These are phyloP conservation scores for Pyrenophora graminea DNA, from an alignment of 2,329 filamentous ascomycete species.

Conservation along the genomic window DNA sequence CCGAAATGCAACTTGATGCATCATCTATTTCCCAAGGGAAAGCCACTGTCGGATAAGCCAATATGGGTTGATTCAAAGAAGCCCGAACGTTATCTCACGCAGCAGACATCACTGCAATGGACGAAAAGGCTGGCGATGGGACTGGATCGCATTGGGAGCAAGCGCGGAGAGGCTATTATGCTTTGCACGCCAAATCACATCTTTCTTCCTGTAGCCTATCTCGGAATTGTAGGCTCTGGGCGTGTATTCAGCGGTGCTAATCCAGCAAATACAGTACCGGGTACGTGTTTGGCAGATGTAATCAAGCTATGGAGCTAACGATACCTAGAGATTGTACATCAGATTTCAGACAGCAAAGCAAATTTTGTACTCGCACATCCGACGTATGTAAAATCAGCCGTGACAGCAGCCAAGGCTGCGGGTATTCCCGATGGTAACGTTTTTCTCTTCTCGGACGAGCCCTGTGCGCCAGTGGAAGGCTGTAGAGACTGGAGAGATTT, in stretches of 20 bases:
- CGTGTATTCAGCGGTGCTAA: slow-evolving; percentile 60
- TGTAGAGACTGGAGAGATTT: slow-evolving; percentile 41
- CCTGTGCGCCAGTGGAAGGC: slow-evolving; percentile 27
- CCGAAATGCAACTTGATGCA: slow-evolving; percentile 51
- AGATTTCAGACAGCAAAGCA: slow-evolving; percentile 42
- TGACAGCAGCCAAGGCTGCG: slow-evolving; percentile 35
- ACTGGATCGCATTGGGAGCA: slow-evolving; percentile 51
- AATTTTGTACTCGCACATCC: slow-evolving; percentile 41
- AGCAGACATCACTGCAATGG: slow-evolving; percentile 54
- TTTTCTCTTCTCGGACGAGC: slow-evolving; percentile 41
- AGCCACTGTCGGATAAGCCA: slow-evolving; percentile 47
- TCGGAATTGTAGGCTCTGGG: slow-evolving; percentile 57
- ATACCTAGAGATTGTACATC: slow-evolving; percentile 39
- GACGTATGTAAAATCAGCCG: slow-evolving; percentile 31
- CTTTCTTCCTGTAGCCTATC: slow-evolving; percentile 57
- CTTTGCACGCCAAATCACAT: slow-evolving; percentile 60
- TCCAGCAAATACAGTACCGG: slow-evolving; percentile 56
- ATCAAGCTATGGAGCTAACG: slow-evolving; percentile 8
- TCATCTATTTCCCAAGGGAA: slow-evolving; percentile 39
- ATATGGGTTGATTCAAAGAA: slow-evolving; percentile 58
- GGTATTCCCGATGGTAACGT: slow-evolving; percentile 36
- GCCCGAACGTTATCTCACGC: slow-evolving; percentile 50
- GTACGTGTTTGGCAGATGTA: slow-evolving; percentile 34
- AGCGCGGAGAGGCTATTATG: slow-evolving; percentile 56
- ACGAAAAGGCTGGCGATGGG: slow-evolving; percentile 54